Base-by-base conservation (phyloP, 2,329 filamentous ascomycete species). In the Immersiporthe knoxdaviesiana region DNA sequence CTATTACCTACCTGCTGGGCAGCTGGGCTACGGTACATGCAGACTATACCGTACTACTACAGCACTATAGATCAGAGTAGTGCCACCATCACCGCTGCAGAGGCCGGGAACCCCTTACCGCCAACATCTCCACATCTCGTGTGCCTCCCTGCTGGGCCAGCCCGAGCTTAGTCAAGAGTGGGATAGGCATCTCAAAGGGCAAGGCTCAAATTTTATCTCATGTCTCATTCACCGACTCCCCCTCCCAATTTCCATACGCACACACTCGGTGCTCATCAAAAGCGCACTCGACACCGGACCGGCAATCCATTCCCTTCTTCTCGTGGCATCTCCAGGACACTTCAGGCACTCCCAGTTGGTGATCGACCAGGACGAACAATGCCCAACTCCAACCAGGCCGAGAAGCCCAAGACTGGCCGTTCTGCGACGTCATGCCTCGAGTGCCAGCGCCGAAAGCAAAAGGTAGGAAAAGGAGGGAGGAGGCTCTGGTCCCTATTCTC, bases 361-460 rank as follows among this genome's bases (percentile, higher is more conserved):
- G 21, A 35, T 56, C 27, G 44, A 30, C 11, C 30, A 60, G 12
- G 21, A 35, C 47, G 14, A 12, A 61, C 3, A 27, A 71, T 69
- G 66, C 66, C 60, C 54, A 63, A 32, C 11, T 56, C 47, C 24
- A 67, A 30, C 54, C 74, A 61, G 11, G 58, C 35, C 52, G 70
- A 72, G 2, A 72, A 70, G 44, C n/a, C 52, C 16, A 70, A 64
- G 60, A 70, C 62, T 39, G 68, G 70, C 24, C 70, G 70, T 50
- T 70, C 70, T 21, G 62, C 68, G 18, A 72, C 70, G 70, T 73
- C 83, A 5, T 85, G 83, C 74, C 78, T 80, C 2, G 83, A 85
- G 72, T 85, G 84, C 72, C 82, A 84, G 70, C 79, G 83, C 11
- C 80, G 83, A 56, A 85, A 85, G 74, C 84, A 85, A 72, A 85